phyloP scores from a whole-genome alignment of 78 protist species.

The Isochrysis galbana region DNA sequence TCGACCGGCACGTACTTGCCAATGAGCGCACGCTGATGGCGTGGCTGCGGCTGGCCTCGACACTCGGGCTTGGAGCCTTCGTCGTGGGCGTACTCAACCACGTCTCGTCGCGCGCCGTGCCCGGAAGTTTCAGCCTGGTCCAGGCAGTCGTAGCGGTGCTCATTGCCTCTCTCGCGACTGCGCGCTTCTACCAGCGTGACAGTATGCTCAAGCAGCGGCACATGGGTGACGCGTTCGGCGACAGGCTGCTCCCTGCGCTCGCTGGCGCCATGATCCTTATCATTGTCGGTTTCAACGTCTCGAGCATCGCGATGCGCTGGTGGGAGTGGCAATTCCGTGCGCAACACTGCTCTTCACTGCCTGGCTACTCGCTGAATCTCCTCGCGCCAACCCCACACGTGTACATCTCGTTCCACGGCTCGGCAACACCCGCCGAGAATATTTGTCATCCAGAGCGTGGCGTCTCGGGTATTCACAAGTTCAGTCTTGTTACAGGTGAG shows the following conservation, averaged over 20 bases:
- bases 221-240: background rate
- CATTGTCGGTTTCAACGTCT: background rate
- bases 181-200: background rate
- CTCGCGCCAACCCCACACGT: background rate
- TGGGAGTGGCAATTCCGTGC: background rate
- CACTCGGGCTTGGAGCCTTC: background rate
- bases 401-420: background rate
- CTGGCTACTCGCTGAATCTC: background rate
- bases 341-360: background rate
- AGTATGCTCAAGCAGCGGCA: background rate
- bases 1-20: background rate
- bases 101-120: background rate
- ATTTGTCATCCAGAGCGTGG: background rate
- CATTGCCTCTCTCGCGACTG: background rate
- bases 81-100: background rate
- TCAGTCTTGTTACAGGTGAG: background rate
- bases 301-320: background rate
- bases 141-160: background rate
- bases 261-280: background rate
- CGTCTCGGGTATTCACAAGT: background rate
- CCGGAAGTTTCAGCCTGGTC: background rate
- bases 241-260: background rate
- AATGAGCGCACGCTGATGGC: background rate
- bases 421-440: background rate
- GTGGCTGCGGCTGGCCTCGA: background rate